These are phyloP conservation scores for Raddia distichophylla DNA, from an alignment of 176 grass and related monocot species.

Conservation along the genomic window DNA sequence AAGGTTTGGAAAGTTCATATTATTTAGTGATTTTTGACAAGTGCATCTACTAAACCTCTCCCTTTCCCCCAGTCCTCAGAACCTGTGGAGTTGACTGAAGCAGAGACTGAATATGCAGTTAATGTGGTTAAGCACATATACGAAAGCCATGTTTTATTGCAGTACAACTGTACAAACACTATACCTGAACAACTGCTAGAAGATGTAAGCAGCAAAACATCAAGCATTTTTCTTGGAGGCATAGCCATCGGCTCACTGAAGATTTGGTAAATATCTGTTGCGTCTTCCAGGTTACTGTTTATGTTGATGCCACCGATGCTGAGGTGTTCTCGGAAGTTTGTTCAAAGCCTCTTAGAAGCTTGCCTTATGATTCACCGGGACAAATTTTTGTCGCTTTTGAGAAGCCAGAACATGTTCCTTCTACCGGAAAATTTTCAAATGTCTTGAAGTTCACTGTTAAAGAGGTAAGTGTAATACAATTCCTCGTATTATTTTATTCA, in stretches of 20 bases:
- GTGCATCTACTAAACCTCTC: conserved; percentile 35
- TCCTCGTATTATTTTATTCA: conserved; percentile 3
- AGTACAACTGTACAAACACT: conserved; percentile 97
- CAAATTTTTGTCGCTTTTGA: conserved; percentile 96
- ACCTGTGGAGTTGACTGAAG: conserved; percentile 90
- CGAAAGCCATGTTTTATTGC: conserved; percentile 71
- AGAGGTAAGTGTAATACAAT: conserved; percentile 59
- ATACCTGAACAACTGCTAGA: conserved; percentile 87
- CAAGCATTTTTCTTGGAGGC: conserved; percentile 38
- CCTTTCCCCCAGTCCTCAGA: conserved; percentile 63
- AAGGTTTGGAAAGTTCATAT: conserved; percentile 61
- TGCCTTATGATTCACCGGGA: conserved; percentile 76
- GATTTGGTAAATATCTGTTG: conserved; percentile 31
- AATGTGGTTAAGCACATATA: conserved; percentile 96
- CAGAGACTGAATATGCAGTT: conserved; percentile 92
- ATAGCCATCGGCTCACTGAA: conserved; percentile 21
- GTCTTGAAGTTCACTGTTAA: conserved; percentile 86
- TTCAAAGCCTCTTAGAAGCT: conserved; percentile 72
- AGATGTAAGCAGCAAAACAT: conserved; percentile 56
- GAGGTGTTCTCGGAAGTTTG: conserved; percentile 81
- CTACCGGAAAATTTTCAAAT: conserved; percentile 79
- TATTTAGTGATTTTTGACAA: conserved; percentile 29
- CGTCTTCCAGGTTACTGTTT: conserved; percentile 79
- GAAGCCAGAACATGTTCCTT: conserved; percentile 82
- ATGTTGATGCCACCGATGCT: conserved; percentile 77